Evolutionary conservation across 2,329 filamentous ascomycete genomes (phyloP), one percentile per base, ranked within the genome.

Genomic region (Alternaria hordeiaustralica): DNA sequence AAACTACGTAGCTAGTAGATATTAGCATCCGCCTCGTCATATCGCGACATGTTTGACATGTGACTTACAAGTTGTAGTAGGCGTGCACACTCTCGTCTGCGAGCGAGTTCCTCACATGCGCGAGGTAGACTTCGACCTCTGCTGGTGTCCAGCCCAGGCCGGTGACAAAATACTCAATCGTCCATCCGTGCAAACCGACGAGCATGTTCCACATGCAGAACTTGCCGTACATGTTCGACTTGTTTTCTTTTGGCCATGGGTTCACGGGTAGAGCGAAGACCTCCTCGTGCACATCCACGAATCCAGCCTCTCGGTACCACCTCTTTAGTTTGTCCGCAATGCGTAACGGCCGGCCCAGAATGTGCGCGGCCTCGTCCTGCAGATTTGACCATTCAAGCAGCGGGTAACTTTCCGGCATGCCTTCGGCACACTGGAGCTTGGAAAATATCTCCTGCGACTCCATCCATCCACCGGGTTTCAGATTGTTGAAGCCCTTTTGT

Each of bases 291-390:
- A 90, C 83, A 58, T 89, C 85, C 3, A 85, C 81, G 61, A 88
- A 89, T 0, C 88, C 88, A 2, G 86, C 83, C 26, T 85, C 83
- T 71, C 83, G 80, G 77, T 89, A 86, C 81, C 83, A 87, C 4
- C 74, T 79, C 62, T 86, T 85, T 33, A 88, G 73, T 46, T 85
- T 82, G 44, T 87, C 83, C 1, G 85, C 86, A 26, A 88, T 81
- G 4, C 85, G 81, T 60, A 87, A 80, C 63, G 87, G 80, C 58
- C 82, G 76, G 41, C 71, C 84, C 69, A 78, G 80, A 69, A 69
- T 80, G 73, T 80, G 78, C 45, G 84, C 83, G 18, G 85, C 84
- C 12, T 84, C 78, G 60, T 82, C 79, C 26, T 79, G 73, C 6
- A 70, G 71, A 26, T 71, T 57, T 9, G 82, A 81, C 85, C 86